Percentiles rank a stretch among this genome's conserved stretches.
Conservation (phyloP, 2,329 filamentous ascomycete species). For the Fusarium zealandicum region DNA sequence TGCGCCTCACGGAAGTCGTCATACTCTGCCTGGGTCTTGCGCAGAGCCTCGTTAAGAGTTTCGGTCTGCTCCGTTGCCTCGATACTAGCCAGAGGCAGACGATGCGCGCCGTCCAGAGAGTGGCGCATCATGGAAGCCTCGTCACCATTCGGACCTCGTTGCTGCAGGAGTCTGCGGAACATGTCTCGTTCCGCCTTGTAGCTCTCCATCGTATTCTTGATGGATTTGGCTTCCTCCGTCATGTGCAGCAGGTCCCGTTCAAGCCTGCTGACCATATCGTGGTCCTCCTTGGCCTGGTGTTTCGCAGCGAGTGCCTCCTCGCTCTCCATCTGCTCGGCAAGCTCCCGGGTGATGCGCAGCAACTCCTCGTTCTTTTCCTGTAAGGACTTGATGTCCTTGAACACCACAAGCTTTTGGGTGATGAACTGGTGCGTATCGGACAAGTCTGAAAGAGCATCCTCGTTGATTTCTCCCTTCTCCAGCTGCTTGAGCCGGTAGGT, state of each 20-base stretch:
- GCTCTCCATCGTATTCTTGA: conserved; percentile 85
- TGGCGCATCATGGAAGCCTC: conserved; percentile 74
- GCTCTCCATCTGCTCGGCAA: conserved; percentile 90
- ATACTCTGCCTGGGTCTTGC: conserved; percentile 88
- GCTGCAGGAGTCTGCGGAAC: conserved; percentile 92
- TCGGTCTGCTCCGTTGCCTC: conserved; percentile 64
- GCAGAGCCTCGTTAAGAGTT: conserved; percentile 76
- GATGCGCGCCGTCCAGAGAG: conserved; percentile 66
- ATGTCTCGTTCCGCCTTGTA: conserved; percentile 97
- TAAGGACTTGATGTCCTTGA: conserved; percentile 83
- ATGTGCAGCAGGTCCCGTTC: conserved; percentile 76
- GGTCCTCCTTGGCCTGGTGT: conserved; percentile 67
- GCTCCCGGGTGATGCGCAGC: conserved; percentile 79
- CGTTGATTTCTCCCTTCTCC: conserved; percentile 76
- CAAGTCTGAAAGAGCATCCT: conserved; percentile 74
- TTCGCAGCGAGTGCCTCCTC: conserved; percentile 79
- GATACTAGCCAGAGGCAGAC: conserved; percentile 64
- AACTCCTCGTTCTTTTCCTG: conserved; percentile 89
- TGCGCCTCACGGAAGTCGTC: conserved; percentile 90
- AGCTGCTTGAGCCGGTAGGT: conserved; percentile 78
- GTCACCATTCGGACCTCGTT: conserved; percentile 67
- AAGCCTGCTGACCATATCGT: conserved; percentile 76
- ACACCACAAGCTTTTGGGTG: conserved; percentile 86
- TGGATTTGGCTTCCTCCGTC: conserved; percentile 83
- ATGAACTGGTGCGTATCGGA: conserved; percentile 90